Evolutionary conservation across 345 rosid genomes (phyloP).

Genomic region (Geranium rotundifolium): DNA sequence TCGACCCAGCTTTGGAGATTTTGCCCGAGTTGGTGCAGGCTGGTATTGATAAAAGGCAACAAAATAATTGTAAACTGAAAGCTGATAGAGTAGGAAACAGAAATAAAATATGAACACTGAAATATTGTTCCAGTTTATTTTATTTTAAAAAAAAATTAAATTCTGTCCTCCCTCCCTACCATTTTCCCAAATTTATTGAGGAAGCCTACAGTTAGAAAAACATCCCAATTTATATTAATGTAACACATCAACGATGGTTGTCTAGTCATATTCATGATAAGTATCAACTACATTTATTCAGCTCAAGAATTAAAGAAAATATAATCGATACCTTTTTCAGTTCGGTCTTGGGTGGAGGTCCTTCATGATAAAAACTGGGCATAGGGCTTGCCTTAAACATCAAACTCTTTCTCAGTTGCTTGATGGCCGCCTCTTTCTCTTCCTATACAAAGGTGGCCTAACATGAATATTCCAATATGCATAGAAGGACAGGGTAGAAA

Average conservation of each 20-base stretch:
- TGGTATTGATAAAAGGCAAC: constrained; percentile 10
- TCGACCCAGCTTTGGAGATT: constrained; percentile 58
- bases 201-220: no score
- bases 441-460: constrained; percentile 29
- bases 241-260: no score
- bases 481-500: not conserved
- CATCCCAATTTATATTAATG: no score
- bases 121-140: no score
- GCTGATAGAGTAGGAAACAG: not conserved
- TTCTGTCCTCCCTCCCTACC: no score
- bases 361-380: constrained; percentile 85
- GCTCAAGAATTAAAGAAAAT: not conserved
- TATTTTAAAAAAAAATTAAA: no score
- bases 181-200: no score
- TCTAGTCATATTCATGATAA: no score
- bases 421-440: constrained; percentile 89
- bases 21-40: constrained; percentile 77
- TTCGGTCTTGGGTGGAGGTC: constrained; percentile 74
- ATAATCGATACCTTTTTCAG: constrained; percentile 60
- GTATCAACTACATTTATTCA: not conserved
- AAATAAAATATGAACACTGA: not conserved
- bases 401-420: constrained; percentile 79
- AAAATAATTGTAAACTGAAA: not conserved
- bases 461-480: not conserved
- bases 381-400: constrained; percentile 80